Percentiles rank a stretch among this genome's conserved stretches.
phyloP scores from a whole-genome alignment of 441 rosid genomes.

The Viola pubescens region DNA sequence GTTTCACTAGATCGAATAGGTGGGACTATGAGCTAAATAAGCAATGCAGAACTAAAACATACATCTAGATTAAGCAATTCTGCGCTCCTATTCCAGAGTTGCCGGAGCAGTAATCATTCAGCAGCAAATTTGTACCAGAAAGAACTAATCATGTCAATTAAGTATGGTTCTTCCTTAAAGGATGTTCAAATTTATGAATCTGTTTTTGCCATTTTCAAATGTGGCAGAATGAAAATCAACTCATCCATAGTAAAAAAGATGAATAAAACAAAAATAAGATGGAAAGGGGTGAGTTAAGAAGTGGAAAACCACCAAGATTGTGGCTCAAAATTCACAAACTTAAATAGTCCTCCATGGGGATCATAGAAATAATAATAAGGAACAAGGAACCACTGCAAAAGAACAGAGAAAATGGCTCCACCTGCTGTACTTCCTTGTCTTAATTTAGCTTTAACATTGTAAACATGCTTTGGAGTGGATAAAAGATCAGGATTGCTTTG shows the following conservation, averaged over 20 bases:
- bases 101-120: neutral
- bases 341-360: neutral
- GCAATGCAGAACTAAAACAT: neutral
- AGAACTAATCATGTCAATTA: neutral
- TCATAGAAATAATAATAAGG: neutral
- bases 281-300: too few relatives aligned
- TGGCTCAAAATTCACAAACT: too few relatives aligned
- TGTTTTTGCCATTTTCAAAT: too few relatives aligned
- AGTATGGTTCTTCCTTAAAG: neutral
- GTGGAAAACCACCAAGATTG: too few relatives aligned
- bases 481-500: slow-evolving; percentile 54
- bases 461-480: slow-evolving; percentile 63
- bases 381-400: neutral
- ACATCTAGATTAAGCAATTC: neutral
- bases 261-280: too few relatives aligned
- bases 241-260: too few relatives aligned
- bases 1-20: neutral
- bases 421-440: slow-evolving; percentile 60
- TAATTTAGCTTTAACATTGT: slow-evolving; percentile 62
- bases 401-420: slow-evolving; percentile 3
- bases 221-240: too few relatives aligned
- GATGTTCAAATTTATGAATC: too few relatives aligned
- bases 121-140: neutral
- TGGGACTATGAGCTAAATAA: neutral
- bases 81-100: neutral